A percentile compares a stretch with the other conserved stretches of the same genome.
These are phyloP conservation scores for Ganoderma leucocontextum DNA, from an alignment of 1,284 basidiomycete species.

Conservation along the genomic window DNA sequence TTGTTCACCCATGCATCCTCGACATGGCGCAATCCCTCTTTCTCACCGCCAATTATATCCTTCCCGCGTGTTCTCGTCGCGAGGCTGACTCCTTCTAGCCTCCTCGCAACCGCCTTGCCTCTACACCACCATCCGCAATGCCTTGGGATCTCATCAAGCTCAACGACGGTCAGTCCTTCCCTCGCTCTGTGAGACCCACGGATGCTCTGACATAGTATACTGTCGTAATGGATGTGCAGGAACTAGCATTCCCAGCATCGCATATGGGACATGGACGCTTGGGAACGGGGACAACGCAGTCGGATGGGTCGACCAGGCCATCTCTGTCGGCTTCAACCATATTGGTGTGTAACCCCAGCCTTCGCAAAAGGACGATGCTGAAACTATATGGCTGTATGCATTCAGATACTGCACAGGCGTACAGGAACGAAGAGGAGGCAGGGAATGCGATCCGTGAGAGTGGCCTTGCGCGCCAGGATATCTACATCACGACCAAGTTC, in stretches of 20 bases:
- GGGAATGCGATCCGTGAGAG: slow-evolving; percentile 48
- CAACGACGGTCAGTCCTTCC: slow-evolving; percentile 56
- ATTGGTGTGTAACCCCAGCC: slow-evolving; percentile 33
- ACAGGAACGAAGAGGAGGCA: slow-evolving; percentile 51
- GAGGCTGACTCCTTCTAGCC: background rate
- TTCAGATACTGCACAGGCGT: slow-evolving; percentile 44
- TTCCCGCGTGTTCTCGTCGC: background rate
- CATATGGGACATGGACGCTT: slow-evolving; percentile 61
- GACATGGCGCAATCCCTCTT: slow-evolving; percentile 19
- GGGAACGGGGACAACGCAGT: slow-evolving; percentile 49
- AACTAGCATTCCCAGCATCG: slow-evolving; percentile 57
- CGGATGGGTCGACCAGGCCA: slow-evolving; percentile 42
- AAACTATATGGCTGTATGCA: background rate
- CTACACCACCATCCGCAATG: slow-evolving; percentile 45
- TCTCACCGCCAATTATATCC: slow-evolving; percentile 17
- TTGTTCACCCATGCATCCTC: background rate
- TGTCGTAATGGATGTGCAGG: slow-evolving; percentile 40
- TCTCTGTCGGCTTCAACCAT: slow-evolving; percentile 43
- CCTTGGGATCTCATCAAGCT: slow-evolving; percentile 55
- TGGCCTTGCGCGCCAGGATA: slow-evolving; percentile 44
- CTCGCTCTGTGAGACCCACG: background rate
- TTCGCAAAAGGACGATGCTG: too few species aligned
- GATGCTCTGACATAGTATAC: background rate
- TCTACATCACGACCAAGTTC: slow-evolving; percentile 61
- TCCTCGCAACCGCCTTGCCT: slow-evolving; percentile 4